Evolutionary conservation across 352 stramenopile genomes (phyloP), one percentile per base, ranked within the genome.

Genomic region (Globisporangium cylindrosporum): DNA sequence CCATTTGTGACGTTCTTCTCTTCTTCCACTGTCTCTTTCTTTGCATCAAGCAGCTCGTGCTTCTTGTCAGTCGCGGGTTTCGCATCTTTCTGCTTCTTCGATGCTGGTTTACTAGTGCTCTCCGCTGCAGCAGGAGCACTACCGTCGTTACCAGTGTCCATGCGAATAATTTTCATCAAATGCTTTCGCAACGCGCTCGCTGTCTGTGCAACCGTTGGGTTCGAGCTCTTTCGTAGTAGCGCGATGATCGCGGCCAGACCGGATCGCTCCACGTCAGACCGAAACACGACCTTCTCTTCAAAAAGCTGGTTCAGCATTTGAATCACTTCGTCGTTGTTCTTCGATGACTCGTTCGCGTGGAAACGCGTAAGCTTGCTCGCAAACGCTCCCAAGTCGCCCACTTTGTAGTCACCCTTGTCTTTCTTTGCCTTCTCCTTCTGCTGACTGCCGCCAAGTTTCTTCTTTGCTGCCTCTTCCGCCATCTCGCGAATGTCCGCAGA

Each of bases 111-210:
- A 15, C 73, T 90, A 84, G 32, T 76, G 84, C 89, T 66, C 51
- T 78, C 74, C 0, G 25, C 53, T 4, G 62, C 12, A 8, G 73
- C 66, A 1, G 71, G 69, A 22, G 72, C 46, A 34, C 70, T 53
- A 34, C 70, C 49, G 29, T 74, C 59, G 41, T 66, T 71, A 0
- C 73, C 67, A 54, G 75, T 85, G 58, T 91, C 84, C 20, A 86
- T 70, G 15, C 79, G 66, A 62, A 94, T 62, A 8, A 91, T 84
- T 2, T 76, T 76, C 27, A 93, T 94, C 70, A 93, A 72, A 69
- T 93, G 84, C 69, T 91, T 93, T 60, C 88, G 84, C 60, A 95
- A 69, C 8, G 84, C 84, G 61, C 84, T 95, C 1, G 88, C 84
- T 1, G 88, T 91, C 49, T 86, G 70, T 0, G 81, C 80, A 0